Evolutionary conservation across 2,329 filamentous ascomycete species (phyloP), one percentile per base, ranked within the genome.

Genomic region (Cryphonectria japonica): DNA sequence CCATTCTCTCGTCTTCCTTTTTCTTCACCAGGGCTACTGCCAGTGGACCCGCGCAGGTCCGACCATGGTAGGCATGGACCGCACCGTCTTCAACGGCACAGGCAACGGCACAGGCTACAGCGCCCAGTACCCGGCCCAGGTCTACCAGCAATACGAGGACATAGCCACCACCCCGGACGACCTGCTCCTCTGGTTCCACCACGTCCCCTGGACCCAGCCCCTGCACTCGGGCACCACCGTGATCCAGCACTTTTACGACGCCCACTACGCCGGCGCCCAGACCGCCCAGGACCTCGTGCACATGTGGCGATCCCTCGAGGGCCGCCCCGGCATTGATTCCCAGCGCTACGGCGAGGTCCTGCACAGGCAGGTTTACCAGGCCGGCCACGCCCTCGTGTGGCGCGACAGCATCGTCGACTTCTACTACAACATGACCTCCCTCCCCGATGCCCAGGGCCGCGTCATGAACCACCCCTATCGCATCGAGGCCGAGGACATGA

Each of bases 131-230:
- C 89, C 90, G 0, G 74, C 84, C 0, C 87, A 91, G 71, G 78
- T 93, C 0, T 87, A 88, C 0, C 77, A 81, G 2, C 78, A 82
- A 75, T 93, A 86, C 76, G 91, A 93, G 74, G 80, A 85, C 60
- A 81, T 89, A 26, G 84, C 86, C 19, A 90, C 87, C 0, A 93
- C 91, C 0, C 90, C 91, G 0, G 91, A 93, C 72, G 83, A 93
- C 32, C 81, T 93, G 0, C 79, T 93, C 2, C 82, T 93, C 2
- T 93, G 91, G 91, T 93, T 93, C 80, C 91, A 93, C 78, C 91
- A 93, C 76, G 89, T 93, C 0, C 85, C 86, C 3, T 93, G 92
- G 77, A 91, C 88, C 0, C 87, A 91, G 54, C 79, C 78, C 8
- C 84, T 93, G 89, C 13, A 88, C 86, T 0, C 50, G 32, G 89